Evolutionary conservation across 768 basidiomycete genomes (phyloP).

Genomic region (Leccinum variicolor): DNA sequence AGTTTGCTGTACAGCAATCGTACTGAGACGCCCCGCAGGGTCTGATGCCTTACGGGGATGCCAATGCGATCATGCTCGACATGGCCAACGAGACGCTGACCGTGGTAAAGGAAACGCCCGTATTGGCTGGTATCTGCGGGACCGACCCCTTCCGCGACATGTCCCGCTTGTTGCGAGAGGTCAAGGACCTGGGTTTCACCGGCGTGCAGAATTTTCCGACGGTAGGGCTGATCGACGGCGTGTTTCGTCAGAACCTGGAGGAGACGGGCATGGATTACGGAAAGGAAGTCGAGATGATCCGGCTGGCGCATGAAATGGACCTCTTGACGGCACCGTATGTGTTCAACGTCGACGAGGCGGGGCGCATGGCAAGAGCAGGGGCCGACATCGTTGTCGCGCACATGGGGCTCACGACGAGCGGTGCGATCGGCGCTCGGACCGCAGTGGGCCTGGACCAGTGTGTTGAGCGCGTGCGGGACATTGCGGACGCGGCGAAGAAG

Average conservation of each 20-base stretch:
- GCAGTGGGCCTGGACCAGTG: constrained; percentile 21
- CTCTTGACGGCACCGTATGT: constrained; percentile 28
- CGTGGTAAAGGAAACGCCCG: constrained; percentile 25
- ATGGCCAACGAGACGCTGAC: constrained; percentile 29
- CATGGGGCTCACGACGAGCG: constrained; percentile 30
- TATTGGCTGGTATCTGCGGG: constrained; percentile 27
- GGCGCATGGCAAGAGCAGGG: constrained; percentile 22
- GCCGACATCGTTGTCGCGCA: constrained; percentile 27
- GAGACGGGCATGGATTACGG: constrained; percentile 30
- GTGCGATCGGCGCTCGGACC: constrained; percentile 25
- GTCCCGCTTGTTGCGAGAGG: constrained; percentile 18
- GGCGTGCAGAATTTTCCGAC: constrained; percentile 31
- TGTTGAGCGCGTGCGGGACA: constrained; percentile 17
- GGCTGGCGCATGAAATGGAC: constrained; percentile 20
- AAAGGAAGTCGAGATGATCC: constrained; percentile 31
- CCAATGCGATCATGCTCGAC: constrained; percentile 27
- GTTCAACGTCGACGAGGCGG: constrained; percentile 26
- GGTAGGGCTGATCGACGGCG: constrained; percentile 26
- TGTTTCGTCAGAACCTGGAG: constrained; percentile 28
- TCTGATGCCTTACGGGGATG: constrained; percentile 29
- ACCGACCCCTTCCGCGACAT: constrained; percentile 30
- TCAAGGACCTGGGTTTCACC: constrained; percentile 25
- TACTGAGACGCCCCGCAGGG: constrained; percentile 9
- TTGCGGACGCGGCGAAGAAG: constrained; percentile 14
- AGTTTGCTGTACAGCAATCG: not conserved